These are phyloP conservation scores for Marsdenia floribunda DNA, from an alignment of 257 asterid species.

Conservation along the genomic window DNA sequence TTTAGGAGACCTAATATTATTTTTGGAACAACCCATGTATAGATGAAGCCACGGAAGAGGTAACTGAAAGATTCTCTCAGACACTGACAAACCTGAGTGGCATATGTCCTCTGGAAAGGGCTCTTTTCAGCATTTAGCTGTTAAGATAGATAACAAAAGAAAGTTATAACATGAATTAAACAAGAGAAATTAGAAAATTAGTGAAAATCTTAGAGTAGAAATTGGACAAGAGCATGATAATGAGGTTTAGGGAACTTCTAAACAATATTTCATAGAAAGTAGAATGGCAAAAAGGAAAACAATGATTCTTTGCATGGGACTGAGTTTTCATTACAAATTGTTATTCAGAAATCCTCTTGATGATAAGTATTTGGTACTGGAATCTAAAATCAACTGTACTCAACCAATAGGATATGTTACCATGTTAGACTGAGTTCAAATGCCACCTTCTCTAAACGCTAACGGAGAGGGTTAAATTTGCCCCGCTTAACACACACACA, in stretches of 20 bases:
- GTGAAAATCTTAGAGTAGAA: not conserved
- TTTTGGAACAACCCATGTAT: not conserved
- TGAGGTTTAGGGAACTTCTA: not conserved
- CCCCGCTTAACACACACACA: not conserved
- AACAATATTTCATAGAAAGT: not conserved
- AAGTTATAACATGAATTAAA: slow-evolving; percentile 1
- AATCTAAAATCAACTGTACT: not conserved
- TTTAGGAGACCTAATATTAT: not conserved
- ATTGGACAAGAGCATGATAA: not conserved
- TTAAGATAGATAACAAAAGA: slow-evolving; percentile 8
- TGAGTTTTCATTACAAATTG: not conserved
- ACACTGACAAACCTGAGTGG: slow-evolving; percentile 47
- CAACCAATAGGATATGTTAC: not conserved
- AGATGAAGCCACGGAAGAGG: not conserved
- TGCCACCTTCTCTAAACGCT: no score
- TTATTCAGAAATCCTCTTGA: not conserved
- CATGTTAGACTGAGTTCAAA: no score
- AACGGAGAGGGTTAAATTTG: no score
- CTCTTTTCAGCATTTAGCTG: slow-evolving; percentile 67
- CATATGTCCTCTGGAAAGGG: slow-evolving; percentile 66
- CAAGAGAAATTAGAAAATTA: not conserved
- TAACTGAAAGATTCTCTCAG: not conserved
- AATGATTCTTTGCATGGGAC: not conserved
- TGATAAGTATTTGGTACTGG: not conserved
- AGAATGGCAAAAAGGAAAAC: not conserved